phyloP scores from a whole-genome alignment of 805 yeast species.

The Saturnispora dispora region DNA sequence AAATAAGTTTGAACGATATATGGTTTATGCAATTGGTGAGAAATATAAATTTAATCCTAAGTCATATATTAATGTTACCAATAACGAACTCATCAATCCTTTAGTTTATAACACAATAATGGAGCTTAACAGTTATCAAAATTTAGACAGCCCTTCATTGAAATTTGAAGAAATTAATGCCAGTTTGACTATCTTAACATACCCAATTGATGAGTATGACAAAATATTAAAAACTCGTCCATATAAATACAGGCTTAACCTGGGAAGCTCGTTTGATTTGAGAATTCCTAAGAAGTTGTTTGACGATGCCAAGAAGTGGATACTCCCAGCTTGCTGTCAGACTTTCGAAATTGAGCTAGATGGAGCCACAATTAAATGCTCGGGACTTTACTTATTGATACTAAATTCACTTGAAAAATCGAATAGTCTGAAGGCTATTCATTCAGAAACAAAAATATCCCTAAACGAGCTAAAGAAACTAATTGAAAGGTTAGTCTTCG shows the following conservation, averaged over 20 bases:
- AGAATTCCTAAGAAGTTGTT: background rate
- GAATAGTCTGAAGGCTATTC: background rate
- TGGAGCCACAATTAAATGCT: background rate
- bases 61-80: background rate
- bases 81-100: background rate
- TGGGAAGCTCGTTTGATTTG: background rate
- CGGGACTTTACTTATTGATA: background rate
- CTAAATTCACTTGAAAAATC: background rate
- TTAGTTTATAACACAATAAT: background rate
- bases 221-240: background rate
- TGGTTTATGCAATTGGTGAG: background rate
- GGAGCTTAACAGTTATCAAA: background rate
- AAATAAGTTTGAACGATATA: background rate
- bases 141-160: background rate
- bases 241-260: background rate
- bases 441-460: background rate
- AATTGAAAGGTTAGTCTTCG: background rate
- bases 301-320: background rate
- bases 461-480: background rate
- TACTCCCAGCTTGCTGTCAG: background rate
- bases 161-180: background rate
- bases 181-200: background rate
- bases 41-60: background rate
- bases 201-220: background rate
- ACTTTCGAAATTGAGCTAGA: constrained; percentile 2